phyloP scores from a whole-genome alignment of 192 early-diverging fungal species.

The Backusella luteola region DNA sequence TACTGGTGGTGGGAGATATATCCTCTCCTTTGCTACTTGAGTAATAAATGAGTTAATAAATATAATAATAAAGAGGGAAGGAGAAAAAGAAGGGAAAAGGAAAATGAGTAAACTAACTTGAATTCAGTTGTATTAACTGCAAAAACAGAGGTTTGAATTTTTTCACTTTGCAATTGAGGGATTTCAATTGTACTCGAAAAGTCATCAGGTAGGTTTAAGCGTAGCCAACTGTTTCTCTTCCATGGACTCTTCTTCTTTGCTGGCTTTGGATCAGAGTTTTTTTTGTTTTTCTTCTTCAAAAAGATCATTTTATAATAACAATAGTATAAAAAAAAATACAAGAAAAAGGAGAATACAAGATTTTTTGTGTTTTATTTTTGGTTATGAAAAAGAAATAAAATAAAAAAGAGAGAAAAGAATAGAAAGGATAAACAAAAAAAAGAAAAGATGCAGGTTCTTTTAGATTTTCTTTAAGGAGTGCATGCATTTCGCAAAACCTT shows the following conservation, averaged over 20 bases:
- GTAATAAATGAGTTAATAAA: not conserved
- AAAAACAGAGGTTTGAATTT: not conserved
- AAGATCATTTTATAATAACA: not conserved
- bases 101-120: not conserved
- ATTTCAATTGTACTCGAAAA: constrained; percentile 4
- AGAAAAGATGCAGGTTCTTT: constrained; percentile 3
- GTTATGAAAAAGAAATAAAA: not conserved
- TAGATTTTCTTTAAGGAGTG: constrained; percentile 4
- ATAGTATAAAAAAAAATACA: not conserved
- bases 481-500: not conserved
- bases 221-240: constrained; percentile 1
- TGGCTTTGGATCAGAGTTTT: not conserved
- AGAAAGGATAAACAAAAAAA: not conserved
- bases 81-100: not conserved
- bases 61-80: not conserved
- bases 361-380: no score
- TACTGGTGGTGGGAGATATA: not conserved
- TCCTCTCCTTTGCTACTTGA: constrained; percentile 2
- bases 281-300: constrained; percentile 6
- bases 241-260: not conserved
- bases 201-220: not conserved
- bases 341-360: constrained; percentile 1
- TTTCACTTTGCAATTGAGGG: not conserved
- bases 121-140: not conserved
- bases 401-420: not conserved